Evolutionary conservation across 306 rosid genomes (phyloP).

Genomic region (Vicia villosa): DNA sequence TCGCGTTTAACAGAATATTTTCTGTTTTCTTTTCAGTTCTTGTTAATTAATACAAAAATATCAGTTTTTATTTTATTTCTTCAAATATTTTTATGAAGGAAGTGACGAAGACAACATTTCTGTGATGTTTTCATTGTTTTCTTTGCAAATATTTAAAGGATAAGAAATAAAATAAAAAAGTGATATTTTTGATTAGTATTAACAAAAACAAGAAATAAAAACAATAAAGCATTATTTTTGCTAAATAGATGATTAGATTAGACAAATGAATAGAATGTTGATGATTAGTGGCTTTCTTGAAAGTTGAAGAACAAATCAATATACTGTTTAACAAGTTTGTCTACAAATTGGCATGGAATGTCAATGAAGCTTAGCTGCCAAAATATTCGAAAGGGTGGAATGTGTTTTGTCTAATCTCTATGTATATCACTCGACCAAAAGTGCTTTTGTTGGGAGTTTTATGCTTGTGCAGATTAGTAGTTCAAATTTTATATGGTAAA

Average conservation of each 20-base stretch:
- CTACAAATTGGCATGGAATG: conserved; percentile 30
- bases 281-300: conserved; percentile 29
- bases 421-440: conserved; percentile 16
- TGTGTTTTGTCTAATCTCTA: conserved; percentile 28
- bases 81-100: conserved; percentile 8
- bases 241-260: conserved; percentile 13
- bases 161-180: neutral
- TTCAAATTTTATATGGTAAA: neutral
- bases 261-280: conserved; percentile 15
- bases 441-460: neutral
- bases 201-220: neutral
- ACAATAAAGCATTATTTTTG: neutral
- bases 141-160: neutral
- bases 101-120: conserved; percentile 5
- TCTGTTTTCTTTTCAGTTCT: conserved; percentile 12
- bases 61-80: conserved; percentile 10
- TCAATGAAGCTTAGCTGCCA: conserved; percentile 39
- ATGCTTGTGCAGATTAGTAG: neutral
- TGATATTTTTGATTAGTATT: conserved; percentile 11
- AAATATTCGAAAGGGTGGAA: conserved; percentile 34
- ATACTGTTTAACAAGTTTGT: conserved; percentile 20
- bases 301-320: conserved; percentile 24
- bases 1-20: conserved; percentile 5
- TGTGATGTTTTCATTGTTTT: conserved; percentile 12
- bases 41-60: neutral